Percentiles rank a stretch among this genome's conserved stretches.
phyloP scores from a whole-genome alignment of 805 yeast genomes.

The Wickerhamomyces subpelliculosus region DNA sequence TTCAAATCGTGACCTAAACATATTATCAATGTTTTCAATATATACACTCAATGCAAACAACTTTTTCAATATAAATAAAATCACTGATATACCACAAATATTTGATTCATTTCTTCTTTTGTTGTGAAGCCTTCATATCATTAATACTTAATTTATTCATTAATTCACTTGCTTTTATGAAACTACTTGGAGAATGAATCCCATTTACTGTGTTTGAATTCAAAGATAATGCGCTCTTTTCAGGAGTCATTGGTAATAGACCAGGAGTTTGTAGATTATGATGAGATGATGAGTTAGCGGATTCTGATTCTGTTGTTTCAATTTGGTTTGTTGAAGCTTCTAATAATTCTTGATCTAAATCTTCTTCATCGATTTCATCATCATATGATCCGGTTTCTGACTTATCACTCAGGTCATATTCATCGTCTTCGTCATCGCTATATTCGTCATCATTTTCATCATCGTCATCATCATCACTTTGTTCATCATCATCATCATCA shows the following conservation, averaged over 20 bases:
- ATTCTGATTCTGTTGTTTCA: constrained; percentile 10
- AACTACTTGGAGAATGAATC: constrained; percentile 4
- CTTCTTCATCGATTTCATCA: constrained; percentile 21
- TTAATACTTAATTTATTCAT: constrained; percentile 12
- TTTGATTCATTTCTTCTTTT: constrained; percentile 3
- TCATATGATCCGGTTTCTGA: constrained; percentile 22
- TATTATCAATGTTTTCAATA: no score
- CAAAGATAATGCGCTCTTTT: constrained; percentile 12
- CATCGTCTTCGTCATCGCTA: constrained; percentile 26
- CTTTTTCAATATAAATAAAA: no score
- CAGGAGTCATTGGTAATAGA: constrained; percentile 6
- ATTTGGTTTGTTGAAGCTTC: constrained; percentile 3
- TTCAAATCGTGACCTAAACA: no score
- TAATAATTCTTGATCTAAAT: constrained; percentile 23
- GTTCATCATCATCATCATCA: constrained; percentile 15
- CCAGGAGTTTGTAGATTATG: constrained; percentile 1
- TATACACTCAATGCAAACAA: no score
- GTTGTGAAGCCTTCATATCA: constrained; percentile 4
- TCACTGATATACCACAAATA: neutral
- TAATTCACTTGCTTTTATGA: constrained; percentile 19
- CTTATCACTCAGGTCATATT: constrained; percentile 20
- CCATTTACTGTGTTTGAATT: constrained; percentile 13
- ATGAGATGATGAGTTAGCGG: neutral
- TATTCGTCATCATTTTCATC: constrained; percentile 26
- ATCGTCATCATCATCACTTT: constrained; percentile 20